Base-by-base conservation (phyloP, 2,329 filamentous ascomycete species). In the Ophiostoma triangulosporum region DNA sequence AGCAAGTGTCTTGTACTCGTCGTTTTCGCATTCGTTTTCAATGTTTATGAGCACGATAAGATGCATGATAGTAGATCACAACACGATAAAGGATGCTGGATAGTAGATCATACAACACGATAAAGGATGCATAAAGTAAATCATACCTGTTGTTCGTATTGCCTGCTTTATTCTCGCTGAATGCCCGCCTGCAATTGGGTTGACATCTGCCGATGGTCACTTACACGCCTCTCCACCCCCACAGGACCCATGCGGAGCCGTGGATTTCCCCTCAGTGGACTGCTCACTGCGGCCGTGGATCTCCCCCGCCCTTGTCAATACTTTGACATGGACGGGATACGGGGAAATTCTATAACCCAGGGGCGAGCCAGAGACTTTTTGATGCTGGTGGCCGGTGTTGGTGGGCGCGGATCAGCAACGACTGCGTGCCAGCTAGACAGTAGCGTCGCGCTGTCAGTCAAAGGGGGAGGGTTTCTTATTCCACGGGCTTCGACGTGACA, bases 131-230 rank as follows among this genome's bases (percentile, higher is more conserved):
- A 6, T n/a, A 24, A 17, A 5, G 12, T 15, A 31, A 31, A 31
- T n/a, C n/a, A n/a, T n/a, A n/a, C n/a, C n/a, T n/a, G n/a, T n/a
- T n/a, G n/a, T n/a, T n/a, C n/a, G n/a, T n/a, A n/a, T n/a, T n/a
- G n/a, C n/a, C n/a, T n/a, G n/a, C n/a, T n/a, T n/a, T n/a, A n/a
- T n/a, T n/a, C n/a, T n/a, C n/a, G n/a, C 12, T 29, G 11, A 14
- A 20, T 17, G 15, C 14, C 29, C 49, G 38, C 12, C 31, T 48
- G 48, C 51, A 15, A 56, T 56, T 59, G 57, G 57, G 48, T 45
- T 36, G 51, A 27, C 57, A 59, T 59, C 57, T 59, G 57, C 57
- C 57, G 57, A 59, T 29, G 43, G 32, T 31, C 51, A 40, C 17
- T 45, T 38, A 45, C 22, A 52, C 51, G 26, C 52, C 43, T 54